Percentiles rank a stretch among this genome's conserved stretches.
Evolutionary conservation across 1,139 yeast species (phyloP).

Genomic region (Candida frijolesensis): DNA sequence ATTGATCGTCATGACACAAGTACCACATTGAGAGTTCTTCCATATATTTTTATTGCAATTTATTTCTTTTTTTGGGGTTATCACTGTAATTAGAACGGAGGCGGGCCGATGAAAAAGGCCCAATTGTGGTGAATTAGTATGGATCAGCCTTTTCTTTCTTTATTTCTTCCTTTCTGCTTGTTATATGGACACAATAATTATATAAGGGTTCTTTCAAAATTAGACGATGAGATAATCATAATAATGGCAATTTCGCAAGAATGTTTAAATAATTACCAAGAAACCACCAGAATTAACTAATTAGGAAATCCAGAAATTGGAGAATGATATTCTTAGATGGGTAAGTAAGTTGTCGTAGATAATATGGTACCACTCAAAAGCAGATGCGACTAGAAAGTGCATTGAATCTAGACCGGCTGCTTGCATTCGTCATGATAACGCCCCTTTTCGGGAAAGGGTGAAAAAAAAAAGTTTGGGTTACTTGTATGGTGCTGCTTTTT

Average conservation of each 20-base stretch:
- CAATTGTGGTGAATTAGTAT: background rate
- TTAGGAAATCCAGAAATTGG: background rate
- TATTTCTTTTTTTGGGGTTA: background rate
- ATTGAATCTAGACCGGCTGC: background rate
- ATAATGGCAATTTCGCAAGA: background rate
- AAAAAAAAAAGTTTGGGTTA: background rate
- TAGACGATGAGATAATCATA: background rate
- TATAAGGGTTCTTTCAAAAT: background rate
- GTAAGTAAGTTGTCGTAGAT: background rate
- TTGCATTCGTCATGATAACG: background rate
- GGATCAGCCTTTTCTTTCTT: background rate
- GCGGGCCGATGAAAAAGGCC: background rate
- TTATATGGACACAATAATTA: background rate
- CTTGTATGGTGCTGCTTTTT: background rate
- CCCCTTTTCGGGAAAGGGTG: background rate
- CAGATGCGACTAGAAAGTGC: background rate
- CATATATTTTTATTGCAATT: background rate
- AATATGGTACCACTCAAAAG: background rate
- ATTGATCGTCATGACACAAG: background rate
- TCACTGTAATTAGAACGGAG: background rate
- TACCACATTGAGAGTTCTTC: background rate
- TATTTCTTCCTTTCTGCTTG: background rate
- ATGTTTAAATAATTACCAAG: background rate
- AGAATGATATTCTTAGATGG: background rate
- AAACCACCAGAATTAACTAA: background rate